These are phyloP conservation scores for Amesomyces nigricolor DNA, from an alignment of 2,329 filamentous ascomycete genomes.

Conservation along the genomic window DNA sequence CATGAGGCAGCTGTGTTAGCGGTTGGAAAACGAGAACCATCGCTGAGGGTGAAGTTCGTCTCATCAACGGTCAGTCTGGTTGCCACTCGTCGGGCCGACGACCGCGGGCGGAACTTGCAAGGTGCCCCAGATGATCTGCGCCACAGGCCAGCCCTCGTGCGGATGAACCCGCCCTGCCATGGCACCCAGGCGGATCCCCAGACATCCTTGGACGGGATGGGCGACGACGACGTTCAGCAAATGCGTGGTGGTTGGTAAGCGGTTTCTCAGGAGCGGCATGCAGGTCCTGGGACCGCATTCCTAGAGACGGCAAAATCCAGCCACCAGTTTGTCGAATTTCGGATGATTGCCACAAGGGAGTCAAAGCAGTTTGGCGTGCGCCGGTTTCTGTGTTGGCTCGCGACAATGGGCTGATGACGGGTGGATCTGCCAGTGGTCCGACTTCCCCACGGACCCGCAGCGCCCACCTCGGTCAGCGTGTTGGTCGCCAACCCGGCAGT, in stretches of 20 bases:
- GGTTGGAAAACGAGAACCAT: neutral
- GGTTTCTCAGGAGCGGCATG: conserved; percentile 7
- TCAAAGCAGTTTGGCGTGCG: neutral
- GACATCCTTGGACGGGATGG: too few relatives aligned
- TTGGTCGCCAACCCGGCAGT: neutral
- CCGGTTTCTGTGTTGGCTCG: conserved; percentile 8
- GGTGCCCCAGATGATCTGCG: conserved; percentile 14
- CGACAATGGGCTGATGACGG: conserved; percentile 7
- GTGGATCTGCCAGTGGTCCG: conserved; percentile 10
- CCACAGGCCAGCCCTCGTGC: conserved; percentile 13
- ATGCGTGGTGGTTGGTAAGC: conserved; percentile 7
- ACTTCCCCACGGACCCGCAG: conserved; percentile 2
- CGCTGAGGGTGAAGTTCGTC: neutral
- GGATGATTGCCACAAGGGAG: conserved; percentile 10
- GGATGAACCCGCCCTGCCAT: conserved; percentile 15
- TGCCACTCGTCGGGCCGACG: conserved; percentile 10
- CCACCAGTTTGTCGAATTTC: conserved; percentile 9
- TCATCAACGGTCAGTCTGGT: neutral
- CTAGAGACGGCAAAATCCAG: neutral
- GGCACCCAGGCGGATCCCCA: neutral
- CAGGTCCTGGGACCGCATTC: conserved; percentile 8
- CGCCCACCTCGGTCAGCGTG: conserved; percentile 12
- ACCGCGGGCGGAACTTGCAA: conserved; percentile 3
- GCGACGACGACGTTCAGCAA: neutral
- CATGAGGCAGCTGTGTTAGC: neutral